Evolutionary conservation across 2,329 filamentous ascomycete species (phyloP).

Genomic region (Cytospora piceae): DNA sequence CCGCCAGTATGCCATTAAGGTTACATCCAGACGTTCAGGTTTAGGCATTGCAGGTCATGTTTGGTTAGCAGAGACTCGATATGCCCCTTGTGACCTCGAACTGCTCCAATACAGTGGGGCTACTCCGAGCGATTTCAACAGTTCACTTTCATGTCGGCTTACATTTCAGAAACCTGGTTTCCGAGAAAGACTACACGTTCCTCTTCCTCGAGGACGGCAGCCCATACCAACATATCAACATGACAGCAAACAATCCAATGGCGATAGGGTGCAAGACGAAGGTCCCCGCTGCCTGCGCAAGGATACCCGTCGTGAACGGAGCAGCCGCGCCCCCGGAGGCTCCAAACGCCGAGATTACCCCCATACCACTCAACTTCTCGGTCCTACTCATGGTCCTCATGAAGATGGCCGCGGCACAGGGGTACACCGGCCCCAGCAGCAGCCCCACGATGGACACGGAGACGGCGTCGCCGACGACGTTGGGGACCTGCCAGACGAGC

Average conservation of each 20-base stretch:
- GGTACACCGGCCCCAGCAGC: slow-evolving; percentile 78
- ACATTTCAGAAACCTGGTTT: neutral
- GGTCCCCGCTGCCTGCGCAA: slow-evolving; percentile 65
- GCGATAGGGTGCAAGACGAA: slow-evolving; percentile 70
- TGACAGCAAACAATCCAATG: slow-evolving; percentile 65
- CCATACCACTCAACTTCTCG: slow-evolving; percentile 65
- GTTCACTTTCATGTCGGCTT: neutral
- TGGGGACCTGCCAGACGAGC: slow-evolving; percentile 79
- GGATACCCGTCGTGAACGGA: slow-evolving; percentile 66
- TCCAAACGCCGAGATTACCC: slow-evolving; percentile 71
- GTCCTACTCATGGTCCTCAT: slow-evolving; percentile 60
- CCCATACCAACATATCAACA: slow-evolving; percentile 67
- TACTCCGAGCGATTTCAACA: too few relatives aligned
- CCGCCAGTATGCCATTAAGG: too few relatives aligned
- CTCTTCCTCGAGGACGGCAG: slow-evolving; percentile 63
- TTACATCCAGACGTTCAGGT: too few relatives aligned
- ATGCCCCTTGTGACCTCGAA: too few relatives aligned
- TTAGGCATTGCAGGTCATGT: too few relatives aligned
- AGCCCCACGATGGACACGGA: slow-evolving; percentile 72
- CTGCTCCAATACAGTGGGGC: too few relatives aligned
- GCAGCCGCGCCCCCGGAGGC: slow-evolving; percentile 70
- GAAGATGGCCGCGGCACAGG: slow-evolving; percentile 70
- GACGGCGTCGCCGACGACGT: slow-evolving; percentile 71
- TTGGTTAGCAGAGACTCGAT: too few relatives aligned
- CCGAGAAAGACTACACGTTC: slow-evolving; percentile 51